phyloP scores from a whole-genome alignment of 352 stramenopile species.

The Phytopythium boreale region DNA sequence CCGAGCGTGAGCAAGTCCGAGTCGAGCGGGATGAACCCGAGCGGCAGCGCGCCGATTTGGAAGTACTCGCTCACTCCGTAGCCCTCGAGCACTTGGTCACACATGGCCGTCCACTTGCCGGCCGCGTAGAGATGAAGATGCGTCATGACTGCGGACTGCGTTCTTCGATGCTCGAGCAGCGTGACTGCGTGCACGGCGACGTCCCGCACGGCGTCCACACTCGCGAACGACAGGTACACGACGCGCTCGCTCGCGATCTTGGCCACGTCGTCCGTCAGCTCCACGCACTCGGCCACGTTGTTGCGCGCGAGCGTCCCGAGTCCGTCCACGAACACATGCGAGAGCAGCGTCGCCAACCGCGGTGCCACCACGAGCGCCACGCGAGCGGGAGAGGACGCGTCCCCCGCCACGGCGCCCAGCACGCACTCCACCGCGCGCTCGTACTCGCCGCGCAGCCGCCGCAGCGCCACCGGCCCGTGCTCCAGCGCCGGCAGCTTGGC shows the following conservation, averaged over 20 bases:
- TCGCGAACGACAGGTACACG: slow-evolving; percentile 46
- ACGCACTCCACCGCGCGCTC: slow-evolving; percentile 34
- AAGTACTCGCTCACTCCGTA: slow-evolving; percentile 32
- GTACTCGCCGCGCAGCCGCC: slow-evolving; percentile 43
- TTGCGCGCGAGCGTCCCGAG: slow-evolving; percentile 30
- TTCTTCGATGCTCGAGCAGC: slow-evolving; percentile 26
- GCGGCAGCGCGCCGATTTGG: slow-evolving; percentile 32
- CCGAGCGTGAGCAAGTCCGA: slow-evolving; percentile 59
- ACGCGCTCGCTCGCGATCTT: slow-evolving; percentile 27
- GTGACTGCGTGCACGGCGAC: slow-evolving; percentile 39
- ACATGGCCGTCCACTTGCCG: slow-evolving; percentile 52
- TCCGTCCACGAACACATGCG: slow-evolving; percentile 54
- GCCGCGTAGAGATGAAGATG: slow-evolving; percentile 36
- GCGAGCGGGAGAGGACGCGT: slow-evolving; percentile 4
- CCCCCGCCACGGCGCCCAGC: slow-evolving; percentile 20
- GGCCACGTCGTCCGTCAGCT: slow-evolving; percentile 45
- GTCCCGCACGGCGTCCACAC: slow-evolving; percentile 39
- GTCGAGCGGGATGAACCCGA: slow-evolving; percentile 65
- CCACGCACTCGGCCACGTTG: slow-evolving; percentile 49
- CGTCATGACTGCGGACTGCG: not conserved
- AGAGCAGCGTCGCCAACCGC: slow-evolving; percentile 51
- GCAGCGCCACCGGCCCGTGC: slow-evolving; percentile 23
- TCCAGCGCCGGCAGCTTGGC: slow-evolving; percentile 20
- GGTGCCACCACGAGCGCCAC: slow-evolving; percentile 57
- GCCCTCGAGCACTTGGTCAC: slow-evolving; percentile 38